Base-by-base conservation (phyloP, 257 asterid genomes). In the Linaria vulgaris region DNA sequence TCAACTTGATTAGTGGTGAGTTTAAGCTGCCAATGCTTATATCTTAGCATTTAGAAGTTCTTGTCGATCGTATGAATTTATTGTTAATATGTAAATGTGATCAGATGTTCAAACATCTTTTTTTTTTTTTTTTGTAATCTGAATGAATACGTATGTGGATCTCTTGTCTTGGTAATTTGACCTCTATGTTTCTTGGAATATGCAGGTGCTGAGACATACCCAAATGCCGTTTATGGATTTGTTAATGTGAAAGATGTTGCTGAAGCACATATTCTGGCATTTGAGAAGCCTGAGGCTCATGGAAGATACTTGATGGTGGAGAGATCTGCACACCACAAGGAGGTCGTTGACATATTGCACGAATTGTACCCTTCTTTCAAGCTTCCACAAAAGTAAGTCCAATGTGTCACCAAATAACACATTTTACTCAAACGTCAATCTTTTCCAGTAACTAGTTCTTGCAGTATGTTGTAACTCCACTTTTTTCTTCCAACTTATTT, bases 191-290 rank as follows among this genome's bases (percentile, higher is more conserved):
- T 46, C 52, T 6, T 46, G 17, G 22, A 15, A 46, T 46, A 46
- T 57, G 63, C 48, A 57, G 63, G 63, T 6, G 24, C 63, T 4
- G 63, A 57, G 22, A 34, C 63, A 31, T 57, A 25, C 63, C 63
- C 63, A 37, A 47, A 25, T 27, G 69, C 63, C 53, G 17, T 37
- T 5, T 74, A 57, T 37, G 61, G 53, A 59, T 54, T 47, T 9
- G 85, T 79, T 24, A 77, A 81, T 51, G 78, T 75, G 17, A 73
- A 75, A 53, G 86, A 78, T 56, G 80, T 80, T 12, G 80, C 78
- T 2, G 5, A 31, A 53, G 86, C 83, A 27, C 79, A 61, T 59
- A 21, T 70, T 45, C 9, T 69, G 55, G 79, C 66, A 5, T 79
- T 62, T 20, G 76, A 80, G 41, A 69, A 72, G 24, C 64, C 75